phyloP scores from a whole-genome alignment of 2,329 filamentous ascomycete species.

The Mycocentrospora acerina region DNA sequence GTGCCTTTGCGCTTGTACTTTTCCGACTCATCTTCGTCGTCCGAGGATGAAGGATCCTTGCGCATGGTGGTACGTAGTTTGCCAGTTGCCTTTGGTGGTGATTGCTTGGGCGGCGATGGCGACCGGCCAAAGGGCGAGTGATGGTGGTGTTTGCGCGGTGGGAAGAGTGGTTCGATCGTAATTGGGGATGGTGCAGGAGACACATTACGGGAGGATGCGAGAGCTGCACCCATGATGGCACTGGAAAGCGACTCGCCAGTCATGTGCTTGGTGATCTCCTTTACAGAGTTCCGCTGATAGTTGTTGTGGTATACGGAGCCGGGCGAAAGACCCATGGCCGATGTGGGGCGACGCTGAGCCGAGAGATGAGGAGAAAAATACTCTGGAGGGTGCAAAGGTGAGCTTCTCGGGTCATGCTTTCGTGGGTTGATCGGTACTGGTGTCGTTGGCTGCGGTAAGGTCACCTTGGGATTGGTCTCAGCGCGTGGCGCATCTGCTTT shows the following conservation, averaged over 20 bases:
- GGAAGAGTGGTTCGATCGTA: constrained; percentile 38
- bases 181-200: constrained; percentile 40
- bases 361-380: constrained; percentile 22
- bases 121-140: constrained; percentile 42
- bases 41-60: constrained; percentile 46
- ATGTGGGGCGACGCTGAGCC: constrained; percentile 22
- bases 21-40: constrained; percentile 57
- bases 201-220: constrained; percentile 63
- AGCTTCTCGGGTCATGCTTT: constrained; percentile 34
- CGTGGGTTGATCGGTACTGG: constrained; percentile 32
- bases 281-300: constrained; percentile 41
- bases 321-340: constrained; percentile 22
- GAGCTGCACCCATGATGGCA: constrained; percentile 73
- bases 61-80: constrained; percentile 68
- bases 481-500: constrained; percentile 10
- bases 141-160: constrained; percentile 45
- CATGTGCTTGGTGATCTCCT: constrained; percentile 49
- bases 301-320: constrained; percentile 41
- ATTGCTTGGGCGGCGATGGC: constrained; percentile 38
- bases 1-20: constrained; percentile 57
- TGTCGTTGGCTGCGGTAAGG: constrained; percentile 14
- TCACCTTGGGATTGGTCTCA: constrained; percentile 5
- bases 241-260: constrained; percentile 67
- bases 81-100: constrained; percentile 46
- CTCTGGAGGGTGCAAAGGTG: constrained; percentile 23